phyloP scores from a whole-genome alignment of 257 asterid genomes.

The Perilla frutescens region DNA sequence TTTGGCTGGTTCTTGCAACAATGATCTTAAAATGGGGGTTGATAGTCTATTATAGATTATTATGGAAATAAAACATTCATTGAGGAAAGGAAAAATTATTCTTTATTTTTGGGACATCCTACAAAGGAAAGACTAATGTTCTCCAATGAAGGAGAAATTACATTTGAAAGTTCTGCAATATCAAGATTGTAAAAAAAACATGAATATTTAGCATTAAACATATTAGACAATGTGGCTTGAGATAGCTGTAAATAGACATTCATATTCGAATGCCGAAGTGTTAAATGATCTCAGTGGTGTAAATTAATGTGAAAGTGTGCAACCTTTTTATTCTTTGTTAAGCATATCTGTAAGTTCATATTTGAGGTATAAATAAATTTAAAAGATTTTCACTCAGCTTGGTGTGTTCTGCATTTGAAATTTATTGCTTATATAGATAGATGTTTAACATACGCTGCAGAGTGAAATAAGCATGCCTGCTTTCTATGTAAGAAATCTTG shows the following conservation, averaged over 20 bases:
- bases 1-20: neutral
- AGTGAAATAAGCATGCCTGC: neutral
- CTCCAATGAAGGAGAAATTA: neutral
- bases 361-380: neutral
- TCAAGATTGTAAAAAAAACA: no score
- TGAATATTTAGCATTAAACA: neutral
- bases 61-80: neutral
- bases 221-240: no score
- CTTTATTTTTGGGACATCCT: neutral
- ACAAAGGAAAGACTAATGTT: neutral
- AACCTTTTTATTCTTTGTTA: no score
- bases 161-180: neutral
- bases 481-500: neutral
- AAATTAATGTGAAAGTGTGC: no score
- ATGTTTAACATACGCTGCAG: no score
- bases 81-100: neutral
- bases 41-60: neutral
- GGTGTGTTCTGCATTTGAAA: neutral
- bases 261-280: no score
- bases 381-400: neutral
- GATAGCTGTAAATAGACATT: no score
- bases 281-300: no score
- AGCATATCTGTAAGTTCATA: no score
- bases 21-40: neutral
- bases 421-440: neutral